A percentile compares a stretch with the other conserved stretches of the same genome.
phyloP scores from a whole-genome alignment of 352 stramenopile genomes.

The Pythium sp. region DNA sequence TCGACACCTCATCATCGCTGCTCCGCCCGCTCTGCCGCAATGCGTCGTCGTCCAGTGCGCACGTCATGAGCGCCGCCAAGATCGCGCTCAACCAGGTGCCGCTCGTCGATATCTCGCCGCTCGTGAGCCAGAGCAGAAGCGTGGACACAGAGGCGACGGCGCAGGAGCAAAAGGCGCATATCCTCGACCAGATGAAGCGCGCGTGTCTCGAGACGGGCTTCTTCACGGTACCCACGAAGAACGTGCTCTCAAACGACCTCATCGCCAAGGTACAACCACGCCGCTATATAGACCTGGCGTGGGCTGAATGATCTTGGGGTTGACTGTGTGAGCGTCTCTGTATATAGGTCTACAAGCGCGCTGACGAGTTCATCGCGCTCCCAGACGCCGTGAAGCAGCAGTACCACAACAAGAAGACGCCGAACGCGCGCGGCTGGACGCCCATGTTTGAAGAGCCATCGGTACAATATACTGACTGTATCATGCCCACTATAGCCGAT shows the following conservation, averaged over 20 bases:
- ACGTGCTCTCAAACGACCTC: slow-evolving; percentile 47
- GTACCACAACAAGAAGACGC: slow-evolving; percentile 76
- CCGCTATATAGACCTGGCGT: not conserved
- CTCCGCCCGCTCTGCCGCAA: not conserved
- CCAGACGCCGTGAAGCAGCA: slow-evolving; percentile 59
- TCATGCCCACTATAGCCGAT: not conserved
- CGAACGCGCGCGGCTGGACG: slow-evolving; percentile 75
- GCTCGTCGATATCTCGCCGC: slow-evolving; percentile 64
- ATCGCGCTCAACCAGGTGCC: slow-evolving; percentile 49
- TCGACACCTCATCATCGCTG: not conserved
- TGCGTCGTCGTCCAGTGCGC: slow-evolving; percentile 9
- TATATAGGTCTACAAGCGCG: slow-evolving; percentile 49
- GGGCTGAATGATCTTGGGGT: not conserved
- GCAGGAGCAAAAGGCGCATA: slow-evolving; percentile 30
- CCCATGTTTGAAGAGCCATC: slow-evolving; percentile 83
- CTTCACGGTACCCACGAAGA: slow-evolving; percentile 73
- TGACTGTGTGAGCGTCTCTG: not conserved
- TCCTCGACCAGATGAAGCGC: slow-evolving; percentile 53
- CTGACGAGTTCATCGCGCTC: slow-evolving; percentile 69
- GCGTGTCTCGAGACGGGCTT: slow-evolving; percentile 66
- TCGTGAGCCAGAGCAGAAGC: slow-evolving; percentile 31
- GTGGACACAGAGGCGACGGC: not conserved
- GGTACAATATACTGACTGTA: slow-evolving; percentile 24
- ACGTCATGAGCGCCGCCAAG: slow-evolving; percentile 50
- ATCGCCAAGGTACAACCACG: slow-evolving; percentile 34